Evolutionary conservation across 768 basidiomycete species (phyloP), one percentile per base, ranked within the genome.

Genomic region (Brasilioporus rufonigricans): DNA sequence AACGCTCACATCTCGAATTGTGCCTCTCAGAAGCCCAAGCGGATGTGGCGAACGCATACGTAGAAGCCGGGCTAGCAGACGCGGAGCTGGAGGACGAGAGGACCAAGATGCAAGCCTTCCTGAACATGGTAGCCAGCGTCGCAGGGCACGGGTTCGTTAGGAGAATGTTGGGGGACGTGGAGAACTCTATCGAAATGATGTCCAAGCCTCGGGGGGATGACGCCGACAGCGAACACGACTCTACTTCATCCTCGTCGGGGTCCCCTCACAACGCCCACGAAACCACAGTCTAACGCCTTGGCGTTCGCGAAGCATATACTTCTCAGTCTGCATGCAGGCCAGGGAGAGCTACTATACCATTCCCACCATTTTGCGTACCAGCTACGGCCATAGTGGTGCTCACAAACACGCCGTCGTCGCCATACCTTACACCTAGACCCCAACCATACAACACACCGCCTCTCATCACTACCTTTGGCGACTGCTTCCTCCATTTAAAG

Each of bases 81-180:
- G 14, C 50, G 1, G 69, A 72, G 12, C 48, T 71, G 7, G 56
- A 53, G 23, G 51, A 59, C n/a, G 69, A 69, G 55, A 60, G 39
- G 33, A 24, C 52, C 16, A 27, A 43, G 31, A 67, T 62, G 65
- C 69, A 71, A 26, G 47, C 33, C 4, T 67, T 71, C 53, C 36
- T 71, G 32, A 44, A 67, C 46, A 41, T 19, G 19, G 60, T 72
- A 0, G 60, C 53, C 11, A 35, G 44, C 11, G 58, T 71, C n/a
- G 71, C 69, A 0, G 69, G 69, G 29, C 32, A 11, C 1, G 66
- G 65, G 8, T 67, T 71, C 43, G 65, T 72, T 23, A 56, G 63
- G 36, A 65, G 63, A 39, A 51, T 69, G 56, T 33, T 70, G 43
- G 53, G 55, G 47, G 57, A 61, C 13, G 66, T 64, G 31, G 52